Conservation (phyloP, 495 filamentous ascomycete species). For the Pseudevernia furfuracea region DNA sequence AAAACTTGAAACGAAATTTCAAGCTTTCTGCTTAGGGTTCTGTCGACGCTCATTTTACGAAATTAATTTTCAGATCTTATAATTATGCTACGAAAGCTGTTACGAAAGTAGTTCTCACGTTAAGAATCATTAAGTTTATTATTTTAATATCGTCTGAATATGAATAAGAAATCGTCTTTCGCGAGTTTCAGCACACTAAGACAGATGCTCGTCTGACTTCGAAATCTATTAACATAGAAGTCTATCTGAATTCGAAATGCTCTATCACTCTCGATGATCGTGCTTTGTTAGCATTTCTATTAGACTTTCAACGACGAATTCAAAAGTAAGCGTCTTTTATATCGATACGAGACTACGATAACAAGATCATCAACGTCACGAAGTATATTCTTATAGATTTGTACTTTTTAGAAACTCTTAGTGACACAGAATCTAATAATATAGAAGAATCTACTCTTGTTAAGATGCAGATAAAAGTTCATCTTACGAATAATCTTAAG, state of each 20-base stretch:
- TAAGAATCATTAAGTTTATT: not conserved
- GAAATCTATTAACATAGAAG: not conserved
- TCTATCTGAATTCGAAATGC: not conserved
- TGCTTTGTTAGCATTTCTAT: not conserved
- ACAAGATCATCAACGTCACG: not conserved
- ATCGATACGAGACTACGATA: not conserved
- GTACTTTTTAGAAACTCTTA: not conserved
- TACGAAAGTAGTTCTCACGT: too few species aligned
- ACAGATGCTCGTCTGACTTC: not conserved
- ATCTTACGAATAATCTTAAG: too few species aligned
- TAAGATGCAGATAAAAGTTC: not conserved
- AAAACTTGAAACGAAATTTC: not conserved
- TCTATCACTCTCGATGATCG: not conserved
- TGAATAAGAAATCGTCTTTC: not conserved
- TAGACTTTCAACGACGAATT: not conserved
- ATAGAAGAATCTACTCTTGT: not conserved
- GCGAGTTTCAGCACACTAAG: not conserved
- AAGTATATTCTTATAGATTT: not conserved
- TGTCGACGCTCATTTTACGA: not conserved
- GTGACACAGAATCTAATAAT: too few species aligned
- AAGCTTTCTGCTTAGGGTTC: not conserved
- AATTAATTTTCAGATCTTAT: too few species aligned
- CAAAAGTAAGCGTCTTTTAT: not conserved
- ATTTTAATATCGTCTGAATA: not conserved
- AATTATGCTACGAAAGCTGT: too few species aligned